A percentile compares a stretch with the other conserved stretches of the same genome.
Evolutionary conservation across 257 asterid species (phyloP).

Genomic region (Scutellaria minor): DNA sequence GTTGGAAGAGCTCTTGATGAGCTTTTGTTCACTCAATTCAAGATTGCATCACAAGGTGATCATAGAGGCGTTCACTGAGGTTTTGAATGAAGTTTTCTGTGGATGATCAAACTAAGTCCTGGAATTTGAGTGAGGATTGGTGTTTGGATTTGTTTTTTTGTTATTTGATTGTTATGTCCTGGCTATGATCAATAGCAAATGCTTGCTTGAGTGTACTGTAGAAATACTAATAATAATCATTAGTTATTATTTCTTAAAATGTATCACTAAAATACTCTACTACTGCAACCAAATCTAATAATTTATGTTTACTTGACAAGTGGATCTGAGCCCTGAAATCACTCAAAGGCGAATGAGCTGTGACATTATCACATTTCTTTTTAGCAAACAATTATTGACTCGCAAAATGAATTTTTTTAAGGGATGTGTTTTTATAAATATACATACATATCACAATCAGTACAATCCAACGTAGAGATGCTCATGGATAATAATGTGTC

Average conservation of each 20-base stretch:
- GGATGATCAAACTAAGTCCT: constrained; percentile 5
- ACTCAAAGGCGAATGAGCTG: constrained; percentile 14
- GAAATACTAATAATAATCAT: neutral
- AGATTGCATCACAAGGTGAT: constrained; percentile 64
- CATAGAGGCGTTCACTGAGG: constrained; percentile 65
- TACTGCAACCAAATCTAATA: constrained; percentile 9
- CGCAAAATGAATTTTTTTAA: neutral
- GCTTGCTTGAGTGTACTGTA: neutral
- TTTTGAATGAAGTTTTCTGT: constrained; percentile 56
- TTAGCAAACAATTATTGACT: constrained; percentile 9
- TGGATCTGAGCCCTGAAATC: constrained; percentile 22
- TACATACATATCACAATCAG: too few relatives aligned
- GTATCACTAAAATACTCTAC: neutral
- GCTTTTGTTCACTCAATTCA: constrained; percentile 72
- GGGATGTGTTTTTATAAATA: too few relatives aligned
- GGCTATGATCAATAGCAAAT: neutral
- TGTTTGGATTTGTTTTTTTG: neutral
- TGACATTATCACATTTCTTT: neutral
- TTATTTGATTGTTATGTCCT: constrained; percentile 23
- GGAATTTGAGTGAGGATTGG: too few relatives aligned
- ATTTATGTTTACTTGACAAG: neutral
- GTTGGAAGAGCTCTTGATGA: constrained; percentile 68
- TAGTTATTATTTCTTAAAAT: neutral
- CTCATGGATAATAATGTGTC: too few relatives aligned
- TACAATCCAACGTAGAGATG: too few relatives aligned